Conservation (phyloP, 2,329 filamentous ascomycete genomes). For the Colletotrichum magnum region DNA sequence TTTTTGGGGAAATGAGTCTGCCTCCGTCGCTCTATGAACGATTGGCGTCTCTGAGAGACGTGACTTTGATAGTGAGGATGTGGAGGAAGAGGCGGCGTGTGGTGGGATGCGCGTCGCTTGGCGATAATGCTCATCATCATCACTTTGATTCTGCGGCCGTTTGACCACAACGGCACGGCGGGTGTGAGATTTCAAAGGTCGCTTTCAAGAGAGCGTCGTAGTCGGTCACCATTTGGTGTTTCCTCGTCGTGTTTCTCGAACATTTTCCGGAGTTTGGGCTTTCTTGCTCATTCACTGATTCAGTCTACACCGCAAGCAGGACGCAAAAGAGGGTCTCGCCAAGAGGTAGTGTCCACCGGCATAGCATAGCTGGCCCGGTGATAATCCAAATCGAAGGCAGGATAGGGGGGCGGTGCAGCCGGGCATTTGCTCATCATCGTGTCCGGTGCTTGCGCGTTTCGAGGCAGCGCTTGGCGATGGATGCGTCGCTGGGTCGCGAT, state of each 20-base stretch:
- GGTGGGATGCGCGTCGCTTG: neutral
- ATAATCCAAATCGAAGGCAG: no score
- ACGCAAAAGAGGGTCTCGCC: constrained; percentile 27
- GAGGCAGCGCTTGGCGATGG: constrained; percentile 36
- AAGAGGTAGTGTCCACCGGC: constrained; percentile 24
- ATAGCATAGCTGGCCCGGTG: neutral
- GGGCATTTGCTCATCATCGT: constrained; percentile 28
- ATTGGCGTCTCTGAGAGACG: no score
- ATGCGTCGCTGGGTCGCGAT: neutral
- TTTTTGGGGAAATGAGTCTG: no score
- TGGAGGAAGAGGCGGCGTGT: neutral
- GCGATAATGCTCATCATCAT: constrained; percentile 6
- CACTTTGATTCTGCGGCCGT: neutral
- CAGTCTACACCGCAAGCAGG: neutral
- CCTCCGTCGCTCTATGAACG: no score
- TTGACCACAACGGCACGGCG: no score
- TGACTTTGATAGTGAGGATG: neutral
- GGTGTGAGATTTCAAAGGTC: no score
- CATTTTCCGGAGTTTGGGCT: neutral
- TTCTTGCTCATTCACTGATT: neutral
- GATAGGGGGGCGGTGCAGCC: constrained; percentile 17
- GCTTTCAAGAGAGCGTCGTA: neutral
- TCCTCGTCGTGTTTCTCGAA: constrained; percentile 5
- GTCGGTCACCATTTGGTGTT: neutral
- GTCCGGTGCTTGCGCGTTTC: constrained; percentile 20